A percentile compares a stretch with the other conserved stretches of the same genome.
These are phyloP conservation scores for Podospora fimiseda DNA, from an alignment of 495 filamentous ascomycete species.

Conservation along the genomic window DNA sequence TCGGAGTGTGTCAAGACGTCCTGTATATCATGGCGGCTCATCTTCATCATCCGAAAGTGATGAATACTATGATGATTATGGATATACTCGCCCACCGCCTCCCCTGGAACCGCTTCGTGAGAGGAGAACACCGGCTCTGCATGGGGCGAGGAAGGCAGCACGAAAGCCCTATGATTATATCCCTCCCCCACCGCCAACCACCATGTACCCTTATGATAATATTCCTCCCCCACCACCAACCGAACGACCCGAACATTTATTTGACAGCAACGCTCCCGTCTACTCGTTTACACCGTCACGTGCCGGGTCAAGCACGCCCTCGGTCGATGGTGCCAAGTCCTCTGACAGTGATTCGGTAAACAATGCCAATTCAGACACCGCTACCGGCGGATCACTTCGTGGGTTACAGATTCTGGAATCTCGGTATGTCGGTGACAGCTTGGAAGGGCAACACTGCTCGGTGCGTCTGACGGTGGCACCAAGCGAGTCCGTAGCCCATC, in stretches of 20 bases:
- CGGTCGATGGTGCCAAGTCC: background rate
- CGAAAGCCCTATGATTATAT: no score
- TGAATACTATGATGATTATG: no score
- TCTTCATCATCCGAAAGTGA: no score
- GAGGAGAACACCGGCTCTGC: no score
- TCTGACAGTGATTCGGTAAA: background rate
- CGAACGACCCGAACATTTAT: background rate
- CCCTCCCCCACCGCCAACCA: no score
- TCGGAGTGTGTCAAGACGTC: no score
- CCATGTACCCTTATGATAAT: no score
- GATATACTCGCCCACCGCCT: no score
- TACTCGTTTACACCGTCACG: background rate
- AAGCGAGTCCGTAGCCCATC: background rate
- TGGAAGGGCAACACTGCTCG: background rate
- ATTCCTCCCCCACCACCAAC: no score
- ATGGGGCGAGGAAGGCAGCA: no score
- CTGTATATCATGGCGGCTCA: no score
- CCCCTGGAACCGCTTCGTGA: no score
- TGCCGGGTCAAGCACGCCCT: background rate
- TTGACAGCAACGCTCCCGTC: background rate
- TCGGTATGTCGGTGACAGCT: slow-evolving; percentile 3
- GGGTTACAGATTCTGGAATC: slow-evolving; percentile 1
- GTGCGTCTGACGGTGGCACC: background rate
- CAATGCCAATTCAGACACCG: background rate
- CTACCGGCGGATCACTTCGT: background rate